Evolutionary conservation across 176 grass and related monocot genomes (phyloP).

Genomic region (Avena insularis): DNA sequence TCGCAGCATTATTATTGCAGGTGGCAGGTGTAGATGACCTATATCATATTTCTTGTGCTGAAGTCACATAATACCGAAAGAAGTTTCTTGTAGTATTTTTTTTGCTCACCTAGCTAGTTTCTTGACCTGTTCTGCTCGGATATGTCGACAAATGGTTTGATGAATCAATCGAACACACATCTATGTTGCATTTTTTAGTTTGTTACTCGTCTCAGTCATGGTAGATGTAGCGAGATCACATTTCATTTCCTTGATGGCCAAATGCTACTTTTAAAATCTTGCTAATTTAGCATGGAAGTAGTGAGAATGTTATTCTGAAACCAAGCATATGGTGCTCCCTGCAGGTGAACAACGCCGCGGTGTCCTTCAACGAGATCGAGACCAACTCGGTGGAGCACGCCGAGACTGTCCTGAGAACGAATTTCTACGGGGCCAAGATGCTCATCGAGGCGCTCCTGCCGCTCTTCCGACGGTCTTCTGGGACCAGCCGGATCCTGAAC

Average conservation of each 20-base stretch:
- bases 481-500: conserved; percentile 78
- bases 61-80: neutral
- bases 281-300: neutral
- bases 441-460: conserved; percentile 78
- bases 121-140: neutral
- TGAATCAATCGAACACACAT: neutral
- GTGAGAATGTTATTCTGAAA: neutral
- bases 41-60: neutral
- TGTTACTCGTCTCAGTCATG: neutral
- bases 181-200: neutral
- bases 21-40: neutral
- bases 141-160: neutral
- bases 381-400: conserved; percentile 90
- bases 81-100: neutral
- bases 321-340: neutral
- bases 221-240: neutral
- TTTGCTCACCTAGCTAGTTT: neutral
- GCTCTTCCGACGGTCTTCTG: conserved; percentile 59
- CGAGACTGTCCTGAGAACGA: conserved; percentile 72
- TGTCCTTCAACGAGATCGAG: conserved; percentile 88
- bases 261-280: neutral
- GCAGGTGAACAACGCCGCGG: conserved; percentile 88
- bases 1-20: conserved; percentile 34
- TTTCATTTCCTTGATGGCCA: neutral
- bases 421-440: conserved; percentile 83